Conservation (phyloP, 805 yeast genomes). For the Candida oleophila region DNA sequence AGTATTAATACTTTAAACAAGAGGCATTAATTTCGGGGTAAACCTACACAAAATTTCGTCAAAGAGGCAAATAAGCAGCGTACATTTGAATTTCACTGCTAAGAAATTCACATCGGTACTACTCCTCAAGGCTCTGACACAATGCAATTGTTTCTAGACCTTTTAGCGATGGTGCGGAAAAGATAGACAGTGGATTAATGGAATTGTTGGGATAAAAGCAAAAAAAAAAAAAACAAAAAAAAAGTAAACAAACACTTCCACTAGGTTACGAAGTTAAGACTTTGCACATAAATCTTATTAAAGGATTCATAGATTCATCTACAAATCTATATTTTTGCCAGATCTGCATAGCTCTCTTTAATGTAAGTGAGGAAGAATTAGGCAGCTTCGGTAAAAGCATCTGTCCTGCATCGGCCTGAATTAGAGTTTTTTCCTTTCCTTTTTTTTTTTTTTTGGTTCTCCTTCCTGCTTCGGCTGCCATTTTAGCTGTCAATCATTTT, state of each 20-base stretch:
- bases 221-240: too few relatives aligned
- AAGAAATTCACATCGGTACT: too few relatives aligned
- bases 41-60: too few relatives aligned
- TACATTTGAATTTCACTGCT: too few relatives aligned
- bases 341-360: not conserved
- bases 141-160: too few relatives aligned
- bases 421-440: not conserved
- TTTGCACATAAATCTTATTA: not conserved
- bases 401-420: not conserved
- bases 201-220: not conserved
- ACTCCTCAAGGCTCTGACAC: too few relatives aligned
- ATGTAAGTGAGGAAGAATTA: not conserved
- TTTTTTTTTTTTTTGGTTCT: too few relatives aligned
- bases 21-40: too few relatives aligned
- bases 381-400: not conserved
- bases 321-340: not conserved
- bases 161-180: not conserved
- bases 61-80: too few relatives aligned
- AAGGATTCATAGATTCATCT: not conserved
- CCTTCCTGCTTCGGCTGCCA: too few relatives aligned
- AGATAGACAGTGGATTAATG: not conserved
- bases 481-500: too few relatives aligned
- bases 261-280: not conserved
- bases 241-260: not conserved
- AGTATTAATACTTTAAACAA: too few relatives aligned